Conservation (phyloP, 306 rosid genomes). For the Sicyos edulis region DNA sequence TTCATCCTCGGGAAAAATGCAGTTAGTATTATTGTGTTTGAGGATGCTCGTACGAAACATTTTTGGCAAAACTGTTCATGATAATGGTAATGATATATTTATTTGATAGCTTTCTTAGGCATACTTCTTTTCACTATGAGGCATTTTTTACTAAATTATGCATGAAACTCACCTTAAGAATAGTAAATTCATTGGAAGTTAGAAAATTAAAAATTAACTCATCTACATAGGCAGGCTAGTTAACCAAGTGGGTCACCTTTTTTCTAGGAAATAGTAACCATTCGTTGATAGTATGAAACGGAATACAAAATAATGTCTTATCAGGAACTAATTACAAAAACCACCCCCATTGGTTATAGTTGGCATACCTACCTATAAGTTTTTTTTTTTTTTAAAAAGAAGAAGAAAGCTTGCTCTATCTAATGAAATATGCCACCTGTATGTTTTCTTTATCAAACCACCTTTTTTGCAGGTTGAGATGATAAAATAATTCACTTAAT, state of each 20-base stretch:
- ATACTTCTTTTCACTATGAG: too few species aligned
- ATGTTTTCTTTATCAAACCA: too few species aligned
- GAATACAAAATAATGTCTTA: too few species aligned
- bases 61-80: not conserved
- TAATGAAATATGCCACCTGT: slow-evolving; percentile 1
- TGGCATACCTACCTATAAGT: not conserved
- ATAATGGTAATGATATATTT: too few species aligned
- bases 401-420: not conserved
- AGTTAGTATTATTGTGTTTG: not conserved
- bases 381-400: not conserved
- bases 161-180: not conserved
- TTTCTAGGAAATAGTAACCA: too few species aligned
- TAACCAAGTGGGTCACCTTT: not conserved
- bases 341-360: too few species aligned
- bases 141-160: too few species aligned
- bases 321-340: too few species aligned
- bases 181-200: slow-evolving; percentile 4
- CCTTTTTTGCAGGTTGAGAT: slow-evolving; percentile 78
- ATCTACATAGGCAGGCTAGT: not conserved
- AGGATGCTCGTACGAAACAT: not conserved
- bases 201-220: not conserved
- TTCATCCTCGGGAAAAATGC: not conserved
- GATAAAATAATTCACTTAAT: slow-evolving; percentile 79
- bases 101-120: too few species aligned
- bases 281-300: too few species aligned